These are phyloP conservation scores for Cardiospermum halicacabum DNA, from an alignment of 345 rosid genomes.

Conservation along the genomic window DNA sequence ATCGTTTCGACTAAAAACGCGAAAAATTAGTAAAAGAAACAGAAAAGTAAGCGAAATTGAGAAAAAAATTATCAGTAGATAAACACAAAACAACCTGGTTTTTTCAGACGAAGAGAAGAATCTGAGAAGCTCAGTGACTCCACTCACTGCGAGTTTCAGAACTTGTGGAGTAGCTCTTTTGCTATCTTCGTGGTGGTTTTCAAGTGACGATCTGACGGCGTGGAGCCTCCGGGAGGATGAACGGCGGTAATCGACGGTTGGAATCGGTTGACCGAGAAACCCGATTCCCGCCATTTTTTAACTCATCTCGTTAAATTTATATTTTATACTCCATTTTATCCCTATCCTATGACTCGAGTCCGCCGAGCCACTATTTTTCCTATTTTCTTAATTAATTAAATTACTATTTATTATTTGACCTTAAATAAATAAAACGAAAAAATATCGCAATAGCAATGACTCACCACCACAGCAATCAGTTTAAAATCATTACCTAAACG, in stretches of 20 bases:
- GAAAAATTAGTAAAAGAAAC: background rate
- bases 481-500: too few species aligned
- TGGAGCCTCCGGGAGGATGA: slow-evolving; percentile 28
- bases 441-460: too few species aligned
- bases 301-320: background rate
- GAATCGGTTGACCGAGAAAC: slow-evolving; percentile 6
- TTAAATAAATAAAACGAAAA: too few species aligned
- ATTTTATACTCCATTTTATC: background rate
- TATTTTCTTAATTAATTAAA: too few species aligned
- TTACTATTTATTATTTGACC: too few species aligned
- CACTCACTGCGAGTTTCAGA: slow-evolving; percentile 60
- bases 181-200: background rate
- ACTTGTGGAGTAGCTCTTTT: slow-evolving; percentile 37
- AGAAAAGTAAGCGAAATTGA: background rate
- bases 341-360: background rate
- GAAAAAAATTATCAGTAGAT: slow-evolving; percentile 7
- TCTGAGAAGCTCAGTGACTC: slow-evolving; percentile 70
- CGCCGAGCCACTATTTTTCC: too few species aligned
- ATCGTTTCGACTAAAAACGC: slow-evolving; percentile 18
- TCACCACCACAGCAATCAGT: too few species aligned
- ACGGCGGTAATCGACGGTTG: slow-evolving; percentile 5
- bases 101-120: slow-evolving; percentile 35
- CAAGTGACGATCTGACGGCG: slow-evolving; percentile 34
- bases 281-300: slow-evolving; percentile 38
- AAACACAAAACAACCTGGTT: slow-evolving; percentile 33